These are phyloP conservation scores for Torulaspora microellipsoides DNA, from an alignment of 805 yeast genomes.

Conservation along the genomic window DNA sequence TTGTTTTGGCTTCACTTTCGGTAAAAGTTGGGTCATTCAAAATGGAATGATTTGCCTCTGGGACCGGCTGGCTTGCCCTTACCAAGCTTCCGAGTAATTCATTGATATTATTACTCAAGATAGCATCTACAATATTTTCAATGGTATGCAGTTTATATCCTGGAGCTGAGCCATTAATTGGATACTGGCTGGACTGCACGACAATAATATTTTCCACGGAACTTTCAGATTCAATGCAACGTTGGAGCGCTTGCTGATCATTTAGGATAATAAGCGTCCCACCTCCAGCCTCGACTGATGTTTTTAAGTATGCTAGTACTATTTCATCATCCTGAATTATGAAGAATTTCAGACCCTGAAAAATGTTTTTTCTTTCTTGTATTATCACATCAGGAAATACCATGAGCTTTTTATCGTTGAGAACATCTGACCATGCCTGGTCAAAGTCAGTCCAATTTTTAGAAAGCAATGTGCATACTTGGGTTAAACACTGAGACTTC, in stretches of 20 bases:
- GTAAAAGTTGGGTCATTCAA: too few relatives aligned
- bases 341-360: slow-evolving; percentile 6
- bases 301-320: background rate
- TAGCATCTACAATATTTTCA: slow-evolving; percentile 30
- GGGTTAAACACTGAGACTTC: slow-evolving; percentile 5
- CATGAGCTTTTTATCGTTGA: background rate
- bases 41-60: too few relatives aligned
- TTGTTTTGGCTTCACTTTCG: too few relatives aligned
- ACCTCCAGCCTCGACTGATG: slow-evolving; percentile 5
- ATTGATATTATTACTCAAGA: slow-evolving; percentile 15
- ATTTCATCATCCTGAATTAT: background rate
- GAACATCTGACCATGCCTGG: slow-evolving; percentile 9
- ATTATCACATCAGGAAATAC: background rate
- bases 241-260: background rate
- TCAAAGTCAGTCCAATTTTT: slow-evolving; percentile 13
- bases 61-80: too few relatives aligned
- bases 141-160: slow-evolving; percentile 22
- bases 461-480: slow-evolving; percentile 1
- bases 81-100: slow-evolving; percentile 6
- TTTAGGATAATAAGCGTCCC: slow-evolving; percentile 3
- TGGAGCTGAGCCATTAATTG: slow-evolving; percentile 17
- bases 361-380: background rate
- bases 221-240: background rate
- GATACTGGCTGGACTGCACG: slow-evolving; percentile 8
- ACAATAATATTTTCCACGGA: background rate